A percentile compares a stretch with the other conserved stretches of the same genome.
Conservation (phyloP, 2,329 filamentous ascomycete species). For the Cercospora brassicicola region DNA sequence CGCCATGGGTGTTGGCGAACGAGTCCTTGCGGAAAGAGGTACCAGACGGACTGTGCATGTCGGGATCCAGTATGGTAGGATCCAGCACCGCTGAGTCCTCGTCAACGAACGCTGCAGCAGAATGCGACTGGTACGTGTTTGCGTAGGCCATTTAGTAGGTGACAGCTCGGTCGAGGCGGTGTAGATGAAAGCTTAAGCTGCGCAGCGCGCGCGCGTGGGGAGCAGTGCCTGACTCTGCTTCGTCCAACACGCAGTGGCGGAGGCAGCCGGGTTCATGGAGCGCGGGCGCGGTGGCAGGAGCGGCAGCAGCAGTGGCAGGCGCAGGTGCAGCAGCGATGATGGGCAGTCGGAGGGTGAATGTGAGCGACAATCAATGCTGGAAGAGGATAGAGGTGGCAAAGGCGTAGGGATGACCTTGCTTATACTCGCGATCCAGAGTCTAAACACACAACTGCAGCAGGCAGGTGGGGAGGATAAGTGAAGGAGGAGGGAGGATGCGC, state of each 20-base stretch:
- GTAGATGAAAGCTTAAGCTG: constrained; percentile 13
- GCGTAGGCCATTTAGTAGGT: constrained; percentile 33
- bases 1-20: constrained; percentile 36
- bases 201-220: not conserved
- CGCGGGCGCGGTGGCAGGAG: constrained; percentile 10
- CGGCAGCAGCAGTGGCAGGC: constrained; percentile 8
- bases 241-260: constrained; percentile 19
- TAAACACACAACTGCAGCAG: constrained; percentile 1
- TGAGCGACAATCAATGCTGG: constrained; percentile 36
- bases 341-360: constrained; percentile 5
- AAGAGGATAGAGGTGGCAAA: constrained; percentile 31
- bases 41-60: constrained; percentile 36
- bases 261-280: constrained; percentile 14
- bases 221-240: constrained; percentile 21
- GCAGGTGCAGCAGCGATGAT: not conserved
- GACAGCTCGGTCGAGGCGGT: constrained; percentile 11
- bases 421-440: constrained; percentile 23
- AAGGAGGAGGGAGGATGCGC: not conserved
- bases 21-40: constrained; percentile 38
- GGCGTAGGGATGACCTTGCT: constrained; percentile 37
- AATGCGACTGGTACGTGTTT: constrained; percentile 30
- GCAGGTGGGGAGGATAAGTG: constrained; percentile 4
- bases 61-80: constrained; percentile 35
- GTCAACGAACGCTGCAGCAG: constrained; percentile 31
- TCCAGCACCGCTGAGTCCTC: constrained; percentile 34